Conservation (phyloP, 2,329 filamentous ascomycete species). For the Lizonia empirigonia region DNA sequence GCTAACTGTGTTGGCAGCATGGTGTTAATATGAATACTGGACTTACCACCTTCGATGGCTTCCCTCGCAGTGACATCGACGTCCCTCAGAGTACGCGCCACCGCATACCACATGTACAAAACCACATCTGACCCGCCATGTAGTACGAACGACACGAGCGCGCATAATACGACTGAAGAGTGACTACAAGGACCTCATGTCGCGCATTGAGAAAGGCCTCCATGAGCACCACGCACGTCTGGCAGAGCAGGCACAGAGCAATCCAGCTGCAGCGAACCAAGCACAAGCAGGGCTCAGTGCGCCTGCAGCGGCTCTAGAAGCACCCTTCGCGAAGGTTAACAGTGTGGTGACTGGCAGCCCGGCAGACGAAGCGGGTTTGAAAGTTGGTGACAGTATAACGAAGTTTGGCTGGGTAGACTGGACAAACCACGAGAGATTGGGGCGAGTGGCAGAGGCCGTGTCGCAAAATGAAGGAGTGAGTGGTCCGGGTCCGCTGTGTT, state of each 20-base stretch:
- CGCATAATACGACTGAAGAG: slow-evolving; percentile 89
- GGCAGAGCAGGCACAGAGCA: slow-evolving; percentile 50
- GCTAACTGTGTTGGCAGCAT: slow-evolving; percentile 65
- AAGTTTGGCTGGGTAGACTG: slow-evolving; percentile 84
- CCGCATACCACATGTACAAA: background rate
- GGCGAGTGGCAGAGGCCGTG: slow-evolving; percentile 86
- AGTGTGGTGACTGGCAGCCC: slow-evolving; percentile 78
- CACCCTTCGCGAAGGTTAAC: slow-evolving; percentile 88
- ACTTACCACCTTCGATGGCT: slow-evolving; percentile 87
- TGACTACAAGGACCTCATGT: slow-evolving; percentile 91
- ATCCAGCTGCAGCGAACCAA: slow-evolving; percentile 42
- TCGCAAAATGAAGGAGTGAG: slow-evolving; percentile 87
- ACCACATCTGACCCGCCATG: slow-evolving; percentile 23
- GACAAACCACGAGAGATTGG: slow-evolving; percentile 83
- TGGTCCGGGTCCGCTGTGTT: slow-evolving; percentile 31
- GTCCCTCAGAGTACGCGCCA: slow-evolving; percentile 79
- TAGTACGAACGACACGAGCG: slow-evolving; percentile 90
- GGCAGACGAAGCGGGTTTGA: slow-evolving; percentile 80
- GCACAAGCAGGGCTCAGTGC: slow-evolving; percentile 31
- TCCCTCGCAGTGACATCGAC: slow-evolving; percentile 90
- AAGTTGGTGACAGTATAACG: slow-evolving; percentile 78
- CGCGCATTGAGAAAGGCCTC: slow-evolving; percentile 79
- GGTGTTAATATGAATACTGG: slow-evolving; percentile 90
- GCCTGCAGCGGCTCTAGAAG: slow-evolving; percentile 53
- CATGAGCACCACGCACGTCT: slow-evolving; percentile 86